Base-by-base conservation (phyloP, 2,329 filamentous ascomycete species). In the Calonectria montana region DNA sequence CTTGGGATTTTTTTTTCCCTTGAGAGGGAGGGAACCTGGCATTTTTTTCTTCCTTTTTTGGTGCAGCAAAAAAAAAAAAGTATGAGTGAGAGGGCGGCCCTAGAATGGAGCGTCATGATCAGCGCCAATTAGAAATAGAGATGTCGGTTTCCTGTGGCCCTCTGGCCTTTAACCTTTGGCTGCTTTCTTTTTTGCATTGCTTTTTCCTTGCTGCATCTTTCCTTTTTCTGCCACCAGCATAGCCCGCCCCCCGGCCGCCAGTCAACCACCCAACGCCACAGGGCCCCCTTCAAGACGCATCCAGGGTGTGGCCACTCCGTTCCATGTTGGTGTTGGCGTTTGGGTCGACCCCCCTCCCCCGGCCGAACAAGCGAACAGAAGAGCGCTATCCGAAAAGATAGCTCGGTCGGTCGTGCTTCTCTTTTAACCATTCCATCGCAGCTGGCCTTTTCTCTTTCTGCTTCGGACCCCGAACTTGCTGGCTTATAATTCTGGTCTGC, bases 401-500 rank as follows among this genome's bases (percentile, higher is more conserved):
- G 62, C 65, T 66, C 62, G 61, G 31, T 50, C 50, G 55, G 69
- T 50, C 43, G 47, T 68, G 29, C 55, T 61, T 68, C 55, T 70
- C 25, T 67, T 69, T 71, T 69, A 65, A 69, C 43, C 70, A 69
- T 72, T 67, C 63, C 62, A 43, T 69, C 66, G 43, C 69, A 61
- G 47, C 65, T 71, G 43, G 57, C 41, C 25, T 67, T 68, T 59
- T 39, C 31, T 61, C 65, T 18, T 64, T 59, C 59, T 45, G 29
- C 47, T 27, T 35, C 25, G 43, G 67, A 37, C 64, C 41, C 39
- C 35, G 50, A 47, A 59, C 53, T 8, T 59, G 31, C 7, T 27
- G 35, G 31, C 35, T n/a, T 59, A 59, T 59, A 59, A 59, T 59
- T 59, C 31, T 59, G 53, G 43, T 53, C 63, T 62, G 50, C 31